These are phyloP conservation scores for Scheffersomyces illinoinensis DNA, from an alignment of 1,139 yeast genomes.

Conservation along the genomic window DNA sequence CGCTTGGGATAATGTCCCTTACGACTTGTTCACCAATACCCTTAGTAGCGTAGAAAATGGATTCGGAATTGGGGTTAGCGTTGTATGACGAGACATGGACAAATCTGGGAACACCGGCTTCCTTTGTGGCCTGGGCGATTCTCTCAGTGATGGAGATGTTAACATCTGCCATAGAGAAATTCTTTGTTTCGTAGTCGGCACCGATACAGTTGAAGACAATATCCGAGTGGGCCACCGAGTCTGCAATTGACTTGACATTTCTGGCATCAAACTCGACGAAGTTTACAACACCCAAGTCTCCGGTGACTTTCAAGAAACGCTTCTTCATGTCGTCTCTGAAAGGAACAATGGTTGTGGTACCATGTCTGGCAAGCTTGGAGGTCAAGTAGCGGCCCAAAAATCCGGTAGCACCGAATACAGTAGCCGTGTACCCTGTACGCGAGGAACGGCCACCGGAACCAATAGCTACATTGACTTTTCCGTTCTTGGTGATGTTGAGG, in stretches of 20 bases:
- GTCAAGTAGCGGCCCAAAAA: conserved; percentile 74
- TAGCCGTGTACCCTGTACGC: conserved; percentile 88
- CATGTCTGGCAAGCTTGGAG: conserved; percentile 77
- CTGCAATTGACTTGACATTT: conserved; percentile 74
- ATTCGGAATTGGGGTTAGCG: conserved; percentile 68
- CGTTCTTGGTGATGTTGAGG: conserved; percentile 72
- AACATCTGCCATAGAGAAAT: conserved; percentile 79
- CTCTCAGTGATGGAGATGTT: conserved; percentile 79
- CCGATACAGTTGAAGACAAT: conserved; percentile 83
- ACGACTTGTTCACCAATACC: conserved; percentile 78
- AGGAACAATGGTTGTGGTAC: conserved; percentile 76
- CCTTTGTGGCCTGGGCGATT: conserved; percentile 72
- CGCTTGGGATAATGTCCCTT: conserved; percentile 65
- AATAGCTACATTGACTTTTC: conserved; percentile 66
- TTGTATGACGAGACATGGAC: conserved; percentile 81
- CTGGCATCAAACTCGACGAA: conserved; percentile 83
- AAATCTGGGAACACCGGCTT: conserved; percentile 72
- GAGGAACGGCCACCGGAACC: conserved; percentile 88
- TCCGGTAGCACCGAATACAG: conserved; percentile 85
- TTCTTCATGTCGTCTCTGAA: conserved; percentile 78
- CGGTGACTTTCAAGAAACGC: conserved; percentile 78
- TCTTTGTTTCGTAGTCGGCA: conserved; percentile 74
- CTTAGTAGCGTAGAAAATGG: conserved; percentile 76
- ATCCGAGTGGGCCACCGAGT: conserved; percentile 78
- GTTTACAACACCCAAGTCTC: conserved; percentile 87